Evolutionary conservation across 1,284 basidiomycete species (phyloP), one percentile per base, ranked within the genome.

Genomic region (Leccinum ambiguum): DNA sequence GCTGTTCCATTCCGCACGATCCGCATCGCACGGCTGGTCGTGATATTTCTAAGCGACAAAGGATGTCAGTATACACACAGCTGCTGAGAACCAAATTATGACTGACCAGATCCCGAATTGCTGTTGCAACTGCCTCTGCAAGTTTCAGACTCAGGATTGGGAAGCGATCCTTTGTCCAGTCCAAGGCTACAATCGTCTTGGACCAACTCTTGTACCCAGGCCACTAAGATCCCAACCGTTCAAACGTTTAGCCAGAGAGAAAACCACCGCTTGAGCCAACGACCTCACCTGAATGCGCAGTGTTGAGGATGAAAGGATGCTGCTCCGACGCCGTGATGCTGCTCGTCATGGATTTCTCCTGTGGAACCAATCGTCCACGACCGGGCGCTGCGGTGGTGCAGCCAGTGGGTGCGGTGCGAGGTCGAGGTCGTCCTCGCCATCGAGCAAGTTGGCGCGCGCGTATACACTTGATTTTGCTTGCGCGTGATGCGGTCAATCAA

Each of bases 81-180:
- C 18, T 16, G 21, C 3, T 36, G 50, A 30, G 16, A 30, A 21
- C 50, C 16, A 2, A 6, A 57, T 39, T 6, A 33, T 23, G 53
- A 59, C 65, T 26, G 76, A 72, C 81, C 65, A 82, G 77, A 30
- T 80, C 75, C 14, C 72, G 65, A n/a, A 83, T 68, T 2, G 74
- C 75, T 26, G 69, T 76, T 21, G 80, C 80, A 39, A 81, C 75
- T 33, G 75, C 80, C 60, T 76, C 74, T 10, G 80, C 80, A 1
- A 81, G 72, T 63, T 79, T 80, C n/a, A 74, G 69, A 33, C 79
- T 78, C 0, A 77, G 78, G 59, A 77, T 61, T 1, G 74, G 75
- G 2, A 36, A 63, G 7, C 76, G 75, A 1, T 4, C 13, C 45
- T 68, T 76, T 6, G 57, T 75, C 77, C 77, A 78, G 18, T 78